Conservation (phyloP, 2,329 filamentous ascomycete species). For the Fusarium drepaniforme region DNA sequence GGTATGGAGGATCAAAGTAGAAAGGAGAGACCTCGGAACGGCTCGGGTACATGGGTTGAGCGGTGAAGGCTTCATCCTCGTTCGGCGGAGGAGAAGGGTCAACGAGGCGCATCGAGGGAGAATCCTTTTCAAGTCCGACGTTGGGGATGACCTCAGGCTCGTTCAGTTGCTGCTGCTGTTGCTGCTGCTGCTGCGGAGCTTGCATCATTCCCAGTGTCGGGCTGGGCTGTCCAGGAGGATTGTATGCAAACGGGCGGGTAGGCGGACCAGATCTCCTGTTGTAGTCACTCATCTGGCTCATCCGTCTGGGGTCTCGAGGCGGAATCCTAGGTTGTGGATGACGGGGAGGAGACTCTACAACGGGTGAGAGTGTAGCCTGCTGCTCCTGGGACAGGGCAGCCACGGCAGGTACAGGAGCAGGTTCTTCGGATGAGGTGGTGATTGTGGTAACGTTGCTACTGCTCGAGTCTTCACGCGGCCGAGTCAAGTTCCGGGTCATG, state of each 20-base stretch:
- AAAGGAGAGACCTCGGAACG: constrained; percentile 35
- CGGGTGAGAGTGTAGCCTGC: constrained; percentile 58
- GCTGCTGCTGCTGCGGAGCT: constrained; percentile 21
- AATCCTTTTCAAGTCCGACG: constrained; percentile 40
- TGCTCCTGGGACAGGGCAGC: constrained; percentile 34
- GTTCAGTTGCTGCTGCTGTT: constrained; percentile 13
- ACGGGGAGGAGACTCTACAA: constrained; percentile 59
- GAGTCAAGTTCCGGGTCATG: constrained; percentile 36
- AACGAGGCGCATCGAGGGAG: constrained; percentile 54
- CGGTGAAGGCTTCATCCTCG: constrained; percentile 41
- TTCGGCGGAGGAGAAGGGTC: constrained; percentile 51
- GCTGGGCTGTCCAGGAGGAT: constrained; percentile 56
- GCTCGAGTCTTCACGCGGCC: constrained; percentile 43
- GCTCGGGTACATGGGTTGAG: not conserved
- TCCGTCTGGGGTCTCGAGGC: constrained; percentile 35
- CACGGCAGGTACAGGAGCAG: constrained; percentile 14
- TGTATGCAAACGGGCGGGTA: constrained; percentile 47
- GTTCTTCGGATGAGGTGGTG: constrained; percentile 47
- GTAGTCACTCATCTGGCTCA: constrained; percentile 26
- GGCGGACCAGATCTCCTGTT: constrained; percentile 47
- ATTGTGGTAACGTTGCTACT: constrained; percentile 51
- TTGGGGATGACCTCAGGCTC: constrained; percentile 29
- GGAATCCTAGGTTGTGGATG: constrained; percentile 51
- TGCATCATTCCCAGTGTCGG: constrained; percentile 55
- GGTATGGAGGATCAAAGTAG: constrained; percentile 40